phyloP scores from a whole-genome alignment of 345 rosid species.

The Syzygium oleosum region DNA sequence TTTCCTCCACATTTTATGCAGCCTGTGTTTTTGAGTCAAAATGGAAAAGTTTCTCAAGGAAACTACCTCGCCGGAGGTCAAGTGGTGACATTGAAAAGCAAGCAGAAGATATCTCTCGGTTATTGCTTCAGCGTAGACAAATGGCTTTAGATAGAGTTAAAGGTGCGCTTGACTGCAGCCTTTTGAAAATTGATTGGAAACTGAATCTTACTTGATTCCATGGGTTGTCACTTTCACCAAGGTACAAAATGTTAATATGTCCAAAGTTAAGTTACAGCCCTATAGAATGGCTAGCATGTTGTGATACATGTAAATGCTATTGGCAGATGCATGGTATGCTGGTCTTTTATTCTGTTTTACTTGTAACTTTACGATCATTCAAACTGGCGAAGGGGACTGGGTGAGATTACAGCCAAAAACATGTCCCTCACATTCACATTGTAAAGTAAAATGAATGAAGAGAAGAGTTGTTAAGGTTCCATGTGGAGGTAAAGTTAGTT shows the following conservation, averaged over 20 bases:
- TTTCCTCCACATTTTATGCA: background rate
- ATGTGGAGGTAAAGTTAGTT: background rate
- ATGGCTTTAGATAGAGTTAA: constrained; percentile 25
- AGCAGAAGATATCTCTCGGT: constrained; percentile 12
- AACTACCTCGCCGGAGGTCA: constrained; percentile 27
- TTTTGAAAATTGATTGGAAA: constrained; percentile 40
- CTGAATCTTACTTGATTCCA: constrained; percentile 9
- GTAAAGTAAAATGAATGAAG: background rate
- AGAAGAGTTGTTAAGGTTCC: background rate
- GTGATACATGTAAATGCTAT: background rate
- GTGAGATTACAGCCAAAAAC: background rate
- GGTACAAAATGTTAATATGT: background rate
- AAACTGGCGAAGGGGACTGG: background rate
- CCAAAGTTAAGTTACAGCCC: background rate
- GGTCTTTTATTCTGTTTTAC: background rate
- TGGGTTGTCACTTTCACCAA: background rate
- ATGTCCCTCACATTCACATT: background rate
- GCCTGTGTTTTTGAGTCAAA: constrained; percentile 43
- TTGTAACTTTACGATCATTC: background rate
- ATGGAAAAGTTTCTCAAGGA: constrained; percentile 44
- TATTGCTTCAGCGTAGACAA: constrained; percentile 39
- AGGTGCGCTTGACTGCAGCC: constrained; percentile 24
- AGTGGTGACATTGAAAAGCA: constrained; percentile 3
- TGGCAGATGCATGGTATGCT: background rate
- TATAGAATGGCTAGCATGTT: background rate